Conservation (phyloP, 768 basidiomycete genomes). For the Ramaria rubella region DNA sequence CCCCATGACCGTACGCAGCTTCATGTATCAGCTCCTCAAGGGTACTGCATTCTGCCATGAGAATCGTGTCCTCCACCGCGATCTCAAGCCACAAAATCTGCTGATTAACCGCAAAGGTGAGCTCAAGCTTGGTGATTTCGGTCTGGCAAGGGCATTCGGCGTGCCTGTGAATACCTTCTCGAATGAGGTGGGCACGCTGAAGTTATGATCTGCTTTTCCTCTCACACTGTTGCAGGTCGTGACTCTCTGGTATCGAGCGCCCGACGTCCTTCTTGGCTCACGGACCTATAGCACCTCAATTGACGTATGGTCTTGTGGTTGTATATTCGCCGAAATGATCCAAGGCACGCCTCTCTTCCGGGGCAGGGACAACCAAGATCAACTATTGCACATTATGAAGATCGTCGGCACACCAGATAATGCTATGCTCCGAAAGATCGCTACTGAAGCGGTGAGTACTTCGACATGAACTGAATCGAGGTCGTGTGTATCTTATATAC, state of each 20-base stretch:
- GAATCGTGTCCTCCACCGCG: constrained; percentile 94
- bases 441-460: constrained; percentile 72
- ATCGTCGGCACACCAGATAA: constrained; percentile 95
- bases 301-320: constrained; percentile 98
- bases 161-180: constrained; percentile 99
- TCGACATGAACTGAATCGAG: not conserved
- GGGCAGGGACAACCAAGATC: constrained; percentile 95
- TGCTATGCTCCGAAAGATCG: constrained; percentile 79
- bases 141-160: constrained; percentile 93
- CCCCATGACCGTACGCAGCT: constrained; percentile 74
- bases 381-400: constrained; percentile 95
- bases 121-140: constrained; percentile 96
- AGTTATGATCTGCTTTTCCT: not conserved
- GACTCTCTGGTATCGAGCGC: constrained; percentile 97
- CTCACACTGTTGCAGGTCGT: constrained; percentile 60
- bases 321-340: constrained; percentile 99
- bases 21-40: constrained; percentile 96
- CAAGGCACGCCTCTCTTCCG: constrained; percentile 94
- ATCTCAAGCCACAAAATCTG: constrained; percentile 97
- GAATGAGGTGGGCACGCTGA: constrained; percentile 60
- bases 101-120: constrained; percentile 97
- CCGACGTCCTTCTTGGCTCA: constrained; percentile 94
- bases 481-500: not conserved
- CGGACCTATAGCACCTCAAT: constrained; percentile 97
- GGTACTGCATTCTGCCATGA: constrained; percentile 99